Percentiles rank a stretch among this genome's conserved stretches.
These are phyloP conservation scores for Agroathelia rolfsii DNA, from an alignment of 1,284 basidiomycete species.

Conservation along the genomic window DNA sequence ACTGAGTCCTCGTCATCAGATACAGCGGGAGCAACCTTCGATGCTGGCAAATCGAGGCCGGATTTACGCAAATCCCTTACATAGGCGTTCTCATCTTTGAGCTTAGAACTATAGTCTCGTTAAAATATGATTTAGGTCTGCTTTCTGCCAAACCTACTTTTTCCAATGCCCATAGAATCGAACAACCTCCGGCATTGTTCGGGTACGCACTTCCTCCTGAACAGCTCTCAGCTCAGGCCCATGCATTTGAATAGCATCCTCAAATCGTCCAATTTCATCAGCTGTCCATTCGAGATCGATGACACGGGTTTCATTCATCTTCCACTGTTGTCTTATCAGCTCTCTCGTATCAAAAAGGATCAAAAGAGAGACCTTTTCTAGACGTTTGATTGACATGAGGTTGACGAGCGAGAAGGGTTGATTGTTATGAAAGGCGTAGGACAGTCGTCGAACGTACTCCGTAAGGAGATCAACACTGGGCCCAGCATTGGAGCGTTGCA, in stretches of 20 bases:
- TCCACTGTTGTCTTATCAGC: slow-evolving; percentile 61
- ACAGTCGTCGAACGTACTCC: slow-evolving; percentile 58
- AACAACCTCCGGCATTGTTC: slow-evolving; percentile 69
- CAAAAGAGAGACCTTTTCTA: slow-evolving; percentile 44
- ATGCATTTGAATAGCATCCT: slow-evolving; percentile 60
- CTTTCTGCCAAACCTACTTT: slow-evolving; percentile 50
- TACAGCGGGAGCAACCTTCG: slow-evolving; percentile 35
- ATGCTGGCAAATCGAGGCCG: too few species aligned
- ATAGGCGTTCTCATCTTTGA: slow-evolving; percentile 65
- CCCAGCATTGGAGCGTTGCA: slow-evolving; percentile 43
- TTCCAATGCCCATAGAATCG: slow-evolving; percentile 84
- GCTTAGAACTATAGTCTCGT: slow-evolving; percentile 35
- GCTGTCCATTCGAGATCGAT: slow-evolving; percentile 64
- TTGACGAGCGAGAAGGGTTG: slow-evolving; percentile 47
- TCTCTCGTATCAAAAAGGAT: background rate
- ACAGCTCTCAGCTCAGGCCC: slow-evolving; percentile 74
- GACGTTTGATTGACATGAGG: slow-evolving; percentile 46
- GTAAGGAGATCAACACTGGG: slow-evolving; percentile 68
- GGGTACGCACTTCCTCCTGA: slow-evolving; percentile 61
- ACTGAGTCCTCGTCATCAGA: slow-evolving; percentile 73
- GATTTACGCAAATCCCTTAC: too few species aligned
- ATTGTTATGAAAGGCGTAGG: slow-evolving; percentile 47
- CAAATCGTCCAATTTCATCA: slow-evolving; percentile 67
- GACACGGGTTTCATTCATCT: slow-evolving; percentile 55
- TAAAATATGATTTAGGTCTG: slow-evolving; percentile 11